Percentiles rank a stretch among this genome's conserved stretches.
phyloP scores from a whole-genome alignment of 441 rosid genomes.

The Adansonia rubrostipa region DNA sequence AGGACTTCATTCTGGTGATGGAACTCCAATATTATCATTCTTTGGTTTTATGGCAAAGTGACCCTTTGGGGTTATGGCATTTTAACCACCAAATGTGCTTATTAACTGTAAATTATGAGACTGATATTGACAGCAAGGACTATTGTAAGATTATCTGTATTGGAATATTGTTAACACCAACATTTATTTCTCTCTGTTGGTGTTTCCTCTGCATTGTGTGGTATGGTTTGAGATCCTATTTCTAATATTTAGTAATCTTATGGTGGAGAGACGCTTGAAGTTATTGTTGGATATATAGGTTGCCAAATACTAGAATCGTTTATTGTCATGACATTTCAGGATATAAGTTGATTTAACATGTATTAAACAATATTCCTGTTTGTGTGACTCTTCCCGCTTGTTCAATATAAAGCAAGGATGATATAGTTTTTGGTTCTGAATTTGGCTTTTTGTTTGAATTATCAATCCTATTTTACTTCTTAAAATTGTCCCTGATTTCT shows the following conservation, averaged over 20 bases:
- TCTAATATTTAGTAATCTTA: slow-evolving; percentile 39
- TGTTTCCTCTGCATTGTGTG: slow-evolving; percentile 59
- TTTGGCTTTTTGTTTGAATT: slow-evolving; percentile 4
- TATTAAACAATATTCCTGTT: slow-evolving; percentile 6
- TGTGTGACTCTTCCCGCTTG: slow-evolving; percentile 3
- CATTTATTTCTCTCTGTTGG: slow-evolving; percentile 60
- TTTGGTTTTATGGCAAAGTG: slow-evolving; percentile 30
- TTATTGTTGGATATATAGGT: slow-evolving; percentile 32
- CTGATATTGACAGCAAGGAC: slow-evolving; percentile 52
- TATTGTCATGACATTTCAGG: slow-evolving; percentile 19
- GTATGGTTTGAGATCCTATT: slow-evolving; percentile 59
- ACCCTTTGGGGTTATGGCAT: slow-evolving; percentile 34
- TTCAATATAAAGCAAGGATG: not conserved
- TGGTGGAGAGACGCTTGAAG: slow-evolving; percentile 36
- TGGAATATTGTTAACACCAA: slow-evolving; percentile 60
- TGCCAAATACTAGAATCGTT: slow-evolving; percentile 19
- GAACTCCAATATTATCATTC: slow-evolving; percentile 24
- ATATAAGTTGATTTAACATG: slow-evolving; percentile 18
- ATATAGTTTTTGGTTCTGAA: not conserved
- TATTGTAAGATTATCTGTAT: slow-evolving; percentile 65
- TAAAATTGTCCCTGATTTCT: slow-evolving; percentile 10
- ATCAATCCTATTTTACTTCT: not conserved
- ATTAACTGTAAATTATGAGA: slow-evolving; percentile 36
- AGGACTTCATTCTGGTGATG: not conserved
- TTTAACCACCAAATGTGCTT: slow-evolving; percentile 32